A percentile compares a stretch with the other conserved stretches of the same genome.
Evolutionary conservation across 495 filamentous ascomycete genomes (phyloP).

Genomic region (Paragyromitra xinjiangensis): DNA sequence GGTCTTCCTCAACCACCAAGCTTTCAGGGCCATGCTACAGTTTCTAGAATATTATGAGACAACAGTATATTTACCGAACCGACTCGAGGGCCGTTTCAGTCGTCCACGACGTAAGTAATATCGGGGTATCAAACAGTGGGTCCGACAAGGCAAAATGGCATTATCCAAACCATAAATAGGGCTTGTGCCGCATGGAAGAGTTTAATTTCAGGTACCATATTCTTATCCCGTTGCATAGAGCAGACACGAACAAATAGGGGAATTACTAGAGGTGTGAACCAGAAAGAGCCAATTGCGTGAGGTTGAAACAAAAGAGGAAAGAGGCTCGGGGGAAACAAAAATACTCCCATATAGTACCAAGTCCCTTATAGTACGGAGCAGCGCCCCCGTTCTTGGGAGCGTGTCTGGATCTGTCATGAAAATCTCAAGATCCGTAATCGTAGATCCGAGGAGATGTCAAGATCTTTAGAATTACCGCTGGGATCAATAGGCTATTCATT

Average conservation of each 20-base stretch:
- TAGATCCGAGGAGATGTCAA: neutral
- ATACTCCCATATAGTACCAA: neutral
- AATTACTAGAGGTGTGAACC: neutral
- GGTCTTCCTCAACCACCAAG: neutral
- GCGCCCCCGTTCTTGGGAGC: neutral
- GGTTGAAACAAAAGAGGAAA: neutral
- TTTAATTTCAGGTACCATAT: conserved; percentile 2
- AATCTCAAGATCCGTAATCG: neutral
- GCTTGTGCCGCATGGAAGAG: neutral
- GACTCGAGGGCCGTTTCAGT: neutral
- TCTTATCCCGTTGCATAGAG: neutral
- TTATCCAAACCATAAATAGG: neutral
- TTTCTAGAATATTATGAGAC: too few relatives aligned
- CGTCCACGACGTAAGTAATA: neutral
- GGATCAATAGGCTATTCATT: conserved; percentile 3
- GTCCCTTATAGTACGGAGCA: neutral
- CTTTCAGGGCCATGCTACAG: neutral
- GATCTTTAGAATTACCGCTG: neutral
- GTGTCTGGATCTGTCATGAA: neutral
- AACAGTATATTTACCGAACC: neutral
- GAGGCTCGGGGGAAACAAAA: neutral
- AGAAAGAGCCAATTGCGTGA: neutral
- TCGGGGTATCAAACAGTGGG: neutral
- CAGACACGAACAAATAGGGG: neutral
- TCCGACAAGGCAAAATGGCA: neutral